These are phyloP conservation scores for Solanum chacoense DNA, from an alignment of 305 asterid genomes.

Conservation along the genomic window DNA sequence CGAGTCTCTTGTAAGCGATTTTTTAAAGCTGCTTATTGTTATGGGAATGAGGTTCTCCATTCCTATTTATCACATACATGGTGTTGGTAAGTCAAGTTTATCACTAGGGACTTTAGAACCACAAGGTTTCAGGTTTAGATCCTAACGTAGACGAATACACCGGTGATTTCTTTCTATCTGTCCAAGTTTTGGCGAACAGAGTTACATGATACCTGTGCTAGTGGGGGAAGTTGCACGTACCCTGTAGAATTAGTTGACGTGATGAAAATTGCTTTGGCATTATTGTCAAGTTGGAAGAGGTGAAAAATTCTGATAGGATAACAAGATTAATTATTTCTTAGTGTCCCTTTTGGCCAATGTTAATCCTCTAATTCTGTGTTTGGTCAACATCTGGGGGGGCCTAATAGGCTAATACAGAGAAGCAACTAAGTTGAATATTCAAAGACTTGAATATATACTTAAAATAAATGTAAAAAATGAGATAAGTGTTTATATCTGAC, in stretches of 20 bases:
- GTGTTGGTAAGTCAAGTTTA: not conserved
- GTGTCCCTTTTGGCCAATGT: not conserved
- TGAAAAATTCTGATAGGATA: not conserved
- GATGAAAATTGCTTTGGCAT: not conserved
- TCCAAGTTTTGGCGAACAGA: not conserved
- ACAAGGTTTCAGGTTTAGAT: not conserved
- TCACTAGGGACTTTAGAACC: not conserved
- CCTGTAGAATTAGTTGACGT: not conserved
- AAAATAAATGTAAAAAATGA: not conserved
- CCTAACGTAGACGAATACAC: not conserved
- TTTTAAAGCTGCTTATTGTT: not conserved
- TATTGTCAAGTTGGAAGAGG: conserved; percentile 1
- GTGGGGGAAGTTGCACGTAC: not conserved
- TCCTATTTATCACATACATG: not conserved
- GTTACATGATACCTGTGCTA: not conserved
- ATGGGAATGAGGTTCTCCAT: not conserved
- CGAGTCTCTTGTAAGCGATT: not conserved
- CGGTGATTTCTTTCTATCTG: not conserved
- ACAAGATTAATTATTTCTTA: not conserved
- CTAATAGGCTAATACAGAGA: not conserved
- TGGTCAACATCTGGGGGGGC: not conserved
- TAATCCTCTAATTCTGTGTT: not conserved
- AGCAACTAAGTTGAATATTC: not conserved
- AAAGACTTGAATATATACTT: not conserved
- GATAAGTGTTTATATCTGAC: not conserved